Conservation (phyloP, 163 green algal genomes). For the Prototheca cutis region DNA sequence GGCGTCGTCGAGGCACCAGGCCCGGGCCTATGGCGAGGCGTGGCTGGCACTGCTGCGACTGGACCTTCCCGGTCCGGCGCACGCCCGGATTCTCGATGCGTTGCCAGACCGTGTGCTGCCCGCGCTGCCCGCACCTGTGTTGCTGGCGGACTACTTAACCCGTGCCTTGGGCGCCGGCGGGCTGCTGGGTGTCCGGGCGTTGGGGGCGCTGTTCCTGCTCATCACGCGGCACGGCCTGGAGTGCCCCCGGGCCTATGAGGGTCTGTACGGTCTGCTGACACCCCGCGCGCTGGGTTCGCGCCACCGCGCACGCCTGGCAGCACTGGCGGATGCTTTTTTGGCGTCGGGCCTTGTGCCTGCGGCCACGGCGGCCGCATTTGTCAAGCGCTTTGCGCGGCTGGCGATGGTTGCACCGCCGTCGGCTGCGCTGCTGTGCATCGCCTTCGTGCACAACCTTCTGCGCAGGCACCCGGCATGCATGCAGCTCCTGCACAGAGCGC, state of each 20-base stretch:
- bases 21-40: conserved; percentile 39
- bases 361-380: conserved; percentile 88
- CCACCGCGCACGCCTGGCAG: conserved; percentile 52
- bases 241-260: conserved; percentile 83
- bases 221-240: conserved; percentile 85
- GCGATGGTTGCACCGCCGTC: conserved; percentile 52
- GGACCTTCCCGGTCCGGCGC: conserved; percentile 54
- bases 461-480: conserved; percentile 74
- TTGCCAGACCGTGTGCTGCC: conserved; percentile 68
- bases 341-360: conserved; percentile 79
- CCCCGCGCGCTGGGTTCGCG: conserved; percentile 30
- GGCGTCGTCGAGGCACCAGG: conserved; percentile 38
- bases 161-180: conserved; percentile 45
- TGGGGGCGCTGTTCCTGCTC: conserved; percentile 87
- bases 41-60: conserved; percentile 74
- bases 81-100: conserved; percentile 47
- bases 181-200: conserved; percentile 77
- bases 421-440: conserved; percentile 51
- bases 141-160: conserved; percentile 80
- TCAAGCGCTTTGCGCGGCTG: conserved; percentile 80
- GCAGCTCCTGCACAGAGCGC: conserved; percentile 74
- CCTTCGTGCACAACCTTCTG: conserved; percentile 92
- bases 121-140: conserved; percentile 58
- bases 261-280: conserved; percentile 80
- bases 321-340: conserved; percentile 84